Conservation (phyloP, 2,329 filamentous ascomycete species). For the Aspergillus sp. region DNA sequence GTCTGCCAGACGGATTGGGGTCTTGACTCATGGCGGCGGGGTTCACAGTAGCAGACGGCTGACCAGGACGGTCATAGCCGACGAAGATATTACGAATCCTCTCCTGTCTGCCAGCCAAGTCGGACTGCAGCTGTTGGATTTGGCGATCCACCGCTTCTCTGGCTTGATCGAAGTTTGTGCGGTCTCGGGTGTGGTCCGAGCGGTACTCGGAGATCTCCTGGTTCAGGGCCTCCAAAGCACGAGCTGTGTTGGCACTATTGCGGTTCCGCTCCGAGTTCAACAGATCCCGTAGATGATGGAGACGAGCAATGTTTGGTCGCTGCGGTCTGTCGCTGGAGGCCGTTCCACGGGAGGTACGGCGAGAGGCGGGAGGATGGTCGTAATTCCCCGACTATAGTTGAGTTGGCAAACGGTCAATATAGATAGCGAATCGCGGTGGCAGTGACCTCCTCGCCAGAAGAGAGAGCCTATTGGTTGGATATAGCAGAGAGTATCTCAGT, state of each 20-base stretch:
- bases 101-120: conserved; percentile 6
- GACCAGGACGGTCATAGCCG: conserved; percentile 8
- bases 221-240: conserved; percentile 31
- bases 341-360: conserved; percentile 16
- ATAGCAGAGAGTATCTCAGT: neutral
- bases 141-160: conserved; percentile 18
- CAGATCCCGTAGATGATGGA: conserved; percentile 31
- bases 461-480: neutral
- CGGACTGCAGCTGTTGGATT: conserved; percentile 13
- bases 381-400: conserved; percentile 33
- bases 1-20: conserved; percentile 9
- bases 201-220: conserved; percentile 28
- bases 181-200: conserved; percentile 16
- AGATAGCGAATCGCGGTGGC: neutral
- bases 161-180: conserved; percentile 17
- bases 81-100: conserved; percentile 8
- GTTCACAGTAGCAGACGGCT: conserved; percentile 7
- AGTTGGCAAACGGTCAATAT: conserved; percentile 12
- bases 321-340: conserved; percentile 15
- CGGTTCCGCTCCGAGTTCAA: conserved; percentile 28
- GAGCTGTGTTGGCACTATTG: conserved; percentile 17
- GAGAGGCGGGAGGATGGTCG: conserved; percentile 33
- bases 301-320: conserved; percentile 15
- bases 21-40: conserved; percentile 11
- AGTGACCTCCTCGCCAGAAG: neutral